Evolutionary conservation across 2,329 filamentous ascomycete genomes (phyloP).

Genomic region (Dactylonectria estremocensis): DNA sequence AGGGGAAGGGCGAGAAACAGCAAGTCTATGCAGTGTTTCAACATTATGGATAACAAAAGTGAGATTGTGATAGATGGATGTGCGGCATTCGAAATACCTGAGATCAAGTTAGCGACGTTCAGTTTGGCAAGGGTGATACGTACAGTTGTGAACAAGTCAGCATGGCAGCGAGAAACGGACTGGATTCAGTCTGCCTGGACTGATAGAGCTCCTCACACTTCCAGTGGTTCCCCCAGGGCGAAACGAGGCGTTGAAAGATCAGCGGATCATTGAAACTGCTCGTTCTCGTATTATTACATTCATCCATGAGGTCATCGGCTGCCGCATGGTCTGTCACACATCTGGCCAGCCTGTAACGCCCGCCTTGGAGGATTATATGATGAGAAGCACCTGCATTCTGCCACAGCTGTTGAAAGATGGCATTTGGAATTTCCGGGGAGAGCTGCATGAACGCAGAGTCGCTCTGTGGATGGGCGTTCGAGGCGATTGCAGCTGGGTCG

Average conservation of each 20-base stretch:
- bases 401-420: conserved; percentile 14
- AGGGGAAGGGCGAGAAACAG: conserved; percentile 3
- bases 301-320: conserved; percentile 5
- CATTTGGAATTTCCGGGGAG: neutral
- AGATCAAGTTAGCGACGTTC: neutral
- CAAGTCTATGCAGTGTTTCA: neutral
- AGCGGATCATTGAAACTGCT: neutral
- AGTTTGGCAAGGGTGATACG: neutral
- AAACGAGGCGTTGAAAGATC: neutral
- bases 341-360: conserved; percentile 2
- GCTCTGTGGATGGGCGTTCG: neutral
- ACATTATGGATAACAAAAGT: conserved; percentile 4
- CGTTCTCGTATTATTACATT: neutral
- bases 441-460: conserved; percentile 1
- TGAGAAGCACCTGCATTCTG: conserved; percentile 2
- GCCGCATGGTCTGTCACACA: neutral
- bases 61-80: conserved; percentile 8
- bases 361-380: conserved; percentile 9
- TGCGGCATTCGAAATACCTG: conserved; percentile 1
- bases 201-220: conserved; percentile 16
- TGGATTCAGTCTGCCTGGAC: conserved; percentile 1
- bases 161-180: neutral
- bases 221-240: conserved; percentile 4
- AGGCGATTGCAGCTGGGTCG: conserved; percentile 8
- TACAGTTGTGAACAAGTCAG: conserved; percentile 9